A percentile compares a stretch with the other conserved stretches of the same genome.
Evolutionary conservation across 2,329 filamentous ascomycete genomes (phyloP).

Genomic region (Diaporthe citriasiana): DNA sequence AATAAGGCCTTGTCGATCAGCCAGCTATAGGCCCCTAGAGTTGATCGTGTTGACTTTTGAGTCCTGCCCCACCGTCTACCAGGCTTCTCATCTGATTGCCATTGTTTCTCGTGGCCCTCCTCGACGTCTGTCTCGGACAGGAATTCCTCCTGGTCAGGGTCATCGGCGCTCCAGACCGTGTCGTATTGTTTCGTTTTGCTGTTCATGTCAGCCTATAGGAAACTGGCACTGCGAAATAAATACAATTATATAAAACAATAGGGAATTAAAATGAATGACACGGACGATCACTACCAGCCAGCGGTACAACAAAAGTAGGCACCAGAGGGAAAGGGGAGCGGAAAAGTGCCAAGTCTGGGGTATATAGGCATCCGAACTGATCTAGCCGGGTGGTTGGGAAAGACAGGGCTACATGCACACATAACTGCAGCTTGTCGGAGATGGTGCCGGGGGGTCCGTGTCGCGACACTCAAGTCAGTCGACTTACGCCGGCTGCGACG

Average conservation of each 20-base stretch:
- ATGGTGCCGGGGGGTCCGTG: slow-evolving; percentile 11
- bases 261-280: background rate
- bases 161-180: slow-evolving; percentile 47
- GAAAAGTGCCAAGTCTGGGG: slow-evolving; percentile 24
- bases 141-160: slow-evolving; percentile 49
- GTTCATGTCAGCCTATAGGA: background rate
- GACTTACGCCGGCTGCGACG: background rate
- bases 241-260: too few species aligned
- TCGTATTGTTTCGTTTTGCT: slow-evolving; percentile 43
- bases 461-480: background rate
- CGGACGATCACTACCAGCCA: background rate
- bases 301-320: background rate
- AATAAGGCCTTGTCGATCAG: slow-evolving; percentile 52
- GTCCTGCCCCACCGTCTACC: slow-evolving; percentile 40
- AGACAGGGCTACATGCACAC: background rate
- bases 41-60: slow-evolving; percentile 36
- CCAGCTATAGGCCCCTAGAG: slow-evolving; percentile 49
- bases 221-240: background rate
- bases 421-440: background rate
- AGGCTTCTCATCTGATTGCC: slow-evolving; percentile 44
- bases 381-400: background rate
- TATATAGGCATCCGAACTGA: slow-evolving; percentile 16
- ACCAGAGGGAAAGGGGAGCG: background rate
- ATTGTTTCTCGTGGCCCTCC: slow-evolving; percentile 51
- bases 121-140: slow-evolving; percentile 53